These are phyloP conservation scores for Hypoxylon sp. DNA, from an alignment of 2,329 filamentous ascomycete genomes.

Conservation along the genomic window DNA sequence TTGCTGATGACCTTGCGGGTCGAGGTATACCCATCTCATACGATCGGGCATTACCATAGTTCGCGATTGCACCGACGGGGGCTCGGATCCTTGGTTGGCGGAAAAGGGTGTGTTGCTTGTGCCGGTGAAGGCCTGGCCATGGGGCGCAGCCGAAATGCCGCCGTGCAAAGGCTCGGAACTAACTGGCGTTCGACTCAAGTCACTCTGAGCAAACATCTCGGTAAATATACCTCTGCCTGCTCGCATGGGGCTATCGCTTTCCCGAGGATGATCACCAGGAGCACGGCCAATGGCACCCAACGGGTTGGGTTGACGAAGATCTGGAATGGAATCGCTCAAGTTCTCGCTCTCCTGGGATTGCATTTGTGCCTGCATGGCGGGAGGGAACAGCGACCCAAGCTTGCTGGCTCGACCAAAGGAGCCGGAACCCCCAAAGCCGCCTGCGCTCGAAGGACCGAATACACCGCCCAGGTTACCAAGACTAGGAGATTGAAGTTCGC, in stretches of 20 bases:
- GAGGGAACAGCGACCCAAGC: constrained; percentile 86
- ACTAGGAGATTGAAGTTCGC: constrained; percentile 81
- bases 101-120: constrained; percentile 51
- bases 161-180: constrained; percentile 49
- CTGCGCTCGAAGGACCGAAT: constrained; percentile 72
- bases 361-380: constrained; percentile 92
- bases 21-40: constrained; percentile 98
- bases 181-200: constrained; percentile 50
- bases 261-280: constrained; percentile 65
- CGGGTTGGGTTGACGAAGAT: constrained; percentile 70
- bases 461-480: constrained; percentile 75
- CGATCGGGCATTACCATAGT: constrained; percentile 99
- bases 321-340: constrained; percentile 67
- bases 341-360: constrained; percentile 75
- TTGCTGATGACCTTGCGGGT: constrained; percentile 91
- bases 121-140: constrained; percentile 49
- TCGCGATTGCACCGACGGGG: constrained; percentile 76
- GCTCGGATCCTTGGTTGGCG: constrained; percentile 55
- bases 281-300: constrained; percentile 76
- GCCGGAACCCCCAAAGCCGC: constrained; percentile 67
- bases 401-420: constrained; percentile 83
- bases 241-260: constrained; percentile 70
- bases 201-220: constrained; percentile 61
- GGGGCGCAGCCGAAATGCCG: constrained; percentile 46
- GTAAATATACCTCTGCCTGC: constrained; percentile 67